Evolutionary conservation across 2,329 filamentous ascomycete species (phyloP), one percentile per base, ranked within the genome.

Genomic region (Chalaropsis thielavioides): DNA sequence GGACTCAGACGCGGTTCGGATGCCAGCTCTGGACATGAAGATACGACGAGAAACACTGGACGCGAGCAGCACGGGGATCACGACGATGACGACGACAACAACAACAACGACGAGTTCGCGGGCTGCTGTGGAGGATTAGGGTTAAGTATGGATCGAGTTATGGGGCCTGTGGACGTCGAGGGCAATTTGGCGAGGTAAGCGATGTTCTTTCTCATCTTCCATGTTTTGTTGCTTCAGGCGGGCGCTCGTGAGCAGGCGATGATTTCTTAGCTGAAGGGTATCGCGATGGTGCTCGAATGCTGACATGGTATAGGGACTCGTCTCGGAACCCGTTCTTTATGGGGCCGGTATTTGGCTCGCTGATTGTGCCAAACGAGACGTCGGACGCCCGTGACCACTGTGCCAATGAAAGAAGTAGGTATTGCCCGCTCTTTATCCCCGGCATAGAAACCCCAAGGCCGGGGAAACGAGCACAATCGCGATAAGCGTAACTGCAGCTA

Each of bases 321-420:
- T 58, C 54, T 35, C 54, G 35, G 13, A 41, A 60, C 3, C 63
- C 63, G 7, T 89, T 90, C 72, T 79, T 76, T 71, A 75, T 82
- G 13, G 80, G 81, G 71, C 88, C 88, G 0, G 74, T 86, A 49
- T 75, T 88, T 46, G 86, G 85, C 0, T 81, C 87, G 0, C 74
- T 92, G 49, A 76, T 92, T 11, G 89, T 92, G 73, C 83, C 88
- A 69, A 92, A 92, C 69, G 82, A 85, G 68, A 81, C 81, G 68
- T 89, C 85, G 64, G 88, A 91, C 72, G 87, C 87, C 64, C 78
- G 88, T 62, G 88, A 92, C 69, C 87, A 91, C 74, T 89, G 87
- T 72, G 88, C 88, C 60, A 90, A 90, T 68, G 88, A 92, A 74
- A 77, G 88, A 73, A 91, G 82, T 83, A 72, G 64, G 75, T 69